Base-by-base conservation (phyloP, 345 rosid genomes). In the Populus tremula region DNA sequence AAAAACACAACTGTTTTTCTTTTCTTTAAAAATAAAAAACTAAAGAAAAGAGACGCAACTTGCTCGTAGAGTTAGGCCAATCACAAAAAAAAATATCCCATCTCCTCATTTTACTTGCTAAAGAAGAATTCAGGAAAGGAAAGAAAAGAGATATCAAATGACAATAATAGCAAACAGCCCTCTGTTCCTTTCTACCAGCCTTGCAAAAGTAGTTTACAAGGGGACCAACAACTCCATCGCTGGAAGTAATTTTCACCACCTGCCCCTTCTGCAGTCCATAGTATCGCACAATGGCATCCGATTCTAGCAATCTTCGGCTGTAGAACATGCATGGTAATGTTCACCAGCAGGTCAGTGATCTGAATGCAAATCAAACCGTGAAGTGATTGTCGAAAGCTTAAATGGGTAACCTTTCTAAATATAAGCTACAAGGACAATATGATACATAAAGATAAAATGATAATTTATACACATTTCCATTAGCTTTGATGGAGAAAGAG, bases 231-330 rank as follows among this genome's bases (percentile, higher is more conserved):
- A 87, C 74, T 54, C 88, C 92, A 23, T 84, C 91, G 1, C 76
- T 80, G 77, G 90, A 87, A 1, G 79, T 82, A 29, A 92, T 80
- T 78, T 92, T 87, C 66, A 92, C 85, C 54, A 91, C 90, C 83
- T 94, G 91, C 43, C 96, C 94, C 87, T 79, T 88, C 88, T 90
- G 81, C 18, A 91, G 86, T 78, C 93, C 96, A 63, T 90, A 91
- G 69, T 92, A 90, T 66, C 86, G 73, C 17, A 87, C 91, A 33
- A 83, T 87, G 14, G 90, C 86, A 74, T 94, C 96, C 1, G 70
- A 81, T 79, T 74, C 76, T 39, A 84, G 78, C 87, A 94, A 47
- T 77, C 74, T 38, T 82, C 49, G 89, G 89, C 77, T 47, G 16
- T 61, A 81, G 75, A 69, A 39, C 54, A 65, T 84, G 87, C 75